Evolutionary conservation across 805 yeast species (phyloP), one percentile per base, ranked within the genome.

Genomic region (Clavispora carvajalis): DNA sequence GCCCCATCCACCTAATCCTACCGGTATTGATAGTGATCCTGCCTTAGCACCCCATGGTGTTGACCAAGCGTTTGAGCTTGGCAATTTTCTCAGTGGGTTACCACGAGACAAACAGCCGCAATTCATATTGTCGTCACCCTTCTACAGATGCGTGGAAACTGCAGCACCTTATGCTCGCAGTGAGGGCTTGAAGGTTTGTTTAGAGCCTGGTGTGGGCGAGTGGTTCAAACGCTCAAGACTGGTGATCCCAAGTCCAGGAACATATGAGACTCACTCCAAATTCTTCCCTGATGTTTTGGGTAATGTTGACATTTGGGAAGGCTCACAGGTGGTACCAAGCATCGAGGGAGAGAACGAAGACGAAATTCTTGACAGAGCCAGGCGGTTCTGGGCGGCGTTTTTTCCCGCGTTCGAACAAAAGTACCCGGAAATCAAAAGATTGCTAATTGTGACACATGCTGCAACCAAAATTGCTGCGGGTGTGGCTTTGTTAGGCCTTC

Each of bases 381-480:
- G 58, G 17, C 31, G 40, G 7, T 83, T 87, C 44, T 67, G 90
- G 71, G 47, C 58, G 0, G 55, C 55, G 25, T 79, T 91, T 49
- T 60, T 87, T 2, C 77, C 81, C 2, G 68, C 64, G 37, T 69
- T 86, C 39, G 83, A 82, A 47, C 43, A 53, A 7, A 64, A 71
- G 44, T 74, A 64, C 52, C 95, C 95, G 0, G 65, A 78, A 2
- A 66, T 79, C 23, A 77, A 80, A 26, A 69, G 79, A 0, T 67
- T 93, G 7, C 53, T 93, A 17, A 64, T 91, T n/a, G 80, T 87
- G 21, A 80, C 95, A 4, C 98, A 93, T 63, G 99, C 98, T 1
- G 97, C 98, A 3, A 76, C 95, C 5, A 87, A 88, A 59, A 87
- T 89, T 45, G 90, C 95, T 0, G 65, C 91, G 13, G 96, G 96